Evolutionary conservation across 192 early-diverging fungal genomes (phyloP).

Genomic region (Dimargaris verticillata): DNA sequence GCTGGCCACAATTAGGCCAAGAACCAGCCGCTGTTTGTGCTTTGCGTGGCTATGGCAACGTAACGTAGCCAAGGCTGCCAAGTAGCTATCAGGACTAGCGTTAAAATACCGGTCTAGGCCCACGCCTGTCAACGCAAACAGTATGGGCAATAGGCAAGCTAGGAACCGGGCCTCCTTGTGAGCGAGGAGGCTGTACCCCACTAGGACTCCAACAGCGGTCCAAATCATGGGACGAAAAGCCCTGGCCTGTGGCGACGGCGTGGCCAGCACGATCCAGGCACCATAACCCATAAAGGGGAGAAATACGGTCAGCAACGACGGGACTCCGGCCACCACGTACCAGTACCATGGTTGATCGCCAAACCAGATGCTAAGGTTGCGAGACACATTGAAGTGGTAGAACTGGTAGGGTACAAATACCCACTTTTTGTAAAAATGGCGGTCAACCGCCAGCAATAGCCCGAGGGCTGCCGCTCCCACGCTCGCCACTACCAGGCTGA

Average conservation of each 20-base stretch:
- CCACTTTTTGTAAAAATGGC: conserved; percentile 47
- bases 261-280: conserved; percentile 17
- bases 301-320: conserved; percentile 57
- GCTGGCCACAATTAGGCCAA: conserved; percentile 13
- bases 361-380: conserved; percentile 75
- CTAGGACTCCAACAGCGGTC: conserved; percentile 30
- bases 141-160: conserved; percentile 65
- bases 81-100: too few species aligned
- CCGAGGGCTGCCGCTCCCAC: conserved; percentile 26
- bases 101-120: conserved; percentile 11
- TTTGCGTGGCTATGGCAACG: too few species aligned
- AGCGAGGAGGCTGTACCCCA: conserved; percentile 54
- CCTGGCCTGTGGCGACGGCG: neutral
- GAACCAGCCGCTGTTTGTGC: too few species aligned
- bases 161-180: conserved; percentile 97
- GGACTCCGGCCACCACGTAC: conserved; percentile 72
- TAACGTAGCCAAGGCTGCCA: too few species aligned
- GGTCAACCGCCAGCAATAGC: conserved; percentile 41
- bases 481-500: conserved; percentile 12
- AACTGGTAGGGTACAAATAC: conserved; percentile 66
- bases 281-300: conserved; percentile 49
- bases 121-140: conserved; percentile 29
- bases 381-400: conserved; percentile 60
- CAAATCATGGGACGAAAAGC: conserved; percentile 7
- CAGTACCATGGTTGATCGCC: conserved; percentile 83